Conservation (phyloP, 192 early-diverging fungal species). For the Backusella westeae region DNA sequence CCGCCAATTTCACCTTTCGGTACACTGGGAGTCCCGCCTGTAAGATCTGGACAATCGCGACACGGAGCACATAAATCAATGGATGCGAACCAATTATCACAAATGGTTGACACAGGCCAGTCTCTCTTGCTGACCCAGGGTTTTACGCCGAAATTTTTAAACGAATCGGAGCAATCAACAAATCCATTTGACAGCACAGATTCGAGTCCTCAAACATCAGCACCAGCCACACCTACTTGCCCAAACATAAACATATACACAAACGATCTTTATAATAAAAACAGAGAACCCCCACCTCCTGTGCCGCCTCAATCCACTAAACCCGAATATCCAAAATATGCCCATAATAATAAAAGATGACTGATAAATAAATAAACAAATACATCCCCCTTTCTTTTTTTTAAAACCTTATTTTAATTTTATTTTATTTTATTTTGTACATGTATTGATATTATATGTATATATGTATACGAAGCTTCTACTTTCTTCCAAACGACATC, state of each 20-base stretch:
- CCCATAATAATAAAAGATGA: neutral
- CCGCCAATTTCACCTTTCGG: neutral
- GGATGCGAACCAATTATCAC: neutral
- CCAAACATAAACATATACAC: neutral
- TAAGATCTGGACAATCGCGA: neutral
- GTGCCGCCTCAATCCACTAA: neutral
- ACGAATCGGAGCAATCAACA: neutral
- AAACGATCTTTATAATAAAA: neutral
- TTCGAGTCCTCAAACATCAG: neutral
- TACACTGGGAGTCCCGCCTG: neutral
- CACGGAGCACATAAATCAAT: neutral
- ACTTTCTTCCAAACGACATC: constrained; percentile 10
- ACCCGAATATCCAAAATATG: neutral
- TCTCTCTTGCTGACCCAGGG: neutral
- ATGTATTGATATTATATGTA: neutral
- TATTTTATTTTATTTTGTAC: neutral
- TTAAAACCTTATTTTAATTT: neutral
- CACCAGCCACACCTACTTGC: neutral
- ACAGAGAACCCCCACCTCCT: neutral
- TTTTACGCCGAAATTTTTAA: neutral
- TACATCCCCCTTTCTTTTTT: neutral
- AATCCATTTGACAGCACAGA: neutral
- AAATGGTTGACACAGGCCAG: neutral
- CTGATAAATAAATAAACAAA: neutral
- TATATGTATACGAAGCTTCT: neutral